Base-by-base conservation (phyloP, 495 filamentous ascomycete genomes). In the Hyaloscypha finlandica region DNA sequence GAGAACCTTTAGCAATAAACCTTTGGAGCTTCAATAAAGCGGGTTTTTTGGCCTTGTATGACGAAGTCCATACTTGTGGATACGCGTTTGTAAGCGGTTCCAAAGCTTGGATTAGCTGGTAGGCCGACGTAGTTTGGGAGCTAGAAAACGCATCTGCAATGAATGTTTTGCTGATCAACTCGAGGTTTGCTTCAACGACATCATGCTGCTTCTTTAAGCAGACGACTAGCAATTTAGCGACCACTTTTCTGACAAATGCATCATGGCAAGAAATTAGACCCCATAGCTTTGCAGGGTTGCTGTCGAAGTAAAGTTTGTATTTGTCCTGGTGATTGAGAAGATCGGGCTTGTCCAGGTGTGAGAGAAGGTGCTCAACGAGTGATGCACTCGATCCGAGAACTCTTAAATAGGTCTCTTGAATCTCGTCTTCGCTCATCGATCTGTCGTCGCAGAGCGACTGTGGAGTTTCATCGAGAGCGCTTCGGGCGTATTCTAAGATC, bases 371-470 rank as follows among this genome's bases (percentile, higher is more conserved):
- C 29, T 79, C 70, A 31, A 89, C 77, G 5, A 91, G 76, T 8
- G 82, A 80, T 29, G 91, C 72, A 69, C 84, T 86, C 22, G 88
- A 86, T 19, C 87, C 87, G 25, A 93, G 83, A 6, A 96, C 92
- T 63, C 95, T 84, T 33, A 86, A 82, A 77, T 96, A 95, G 71
- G 97, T 97, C 2, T 88, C 86, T 64, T 91, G 81, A 1, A 91
- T 86, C 72, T 99, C 95, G 70, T 97, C 94, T 12, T 89, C 80
- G 66, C 88, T 94, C 32, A 90, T 88, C 6, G 87, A 91, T 61
- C 93, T 85, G 76, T 94, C 89, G 75, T 98, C 96, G 73, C 93
- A 97, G 56, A 99, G 80, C 0, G 92, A 95, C 31, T 87, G 80
- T 3, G 87, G 77, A 3, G 89, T 92, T 77, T 99, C 94, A 56